Percentiles rank a stretch among this genome's conserved stretches.
These are phyloP conservation scores for Chimonanthus praecox DNA, from an alignment of 164 flowering plant genomes.

Conservation along the genomic window DNA sequence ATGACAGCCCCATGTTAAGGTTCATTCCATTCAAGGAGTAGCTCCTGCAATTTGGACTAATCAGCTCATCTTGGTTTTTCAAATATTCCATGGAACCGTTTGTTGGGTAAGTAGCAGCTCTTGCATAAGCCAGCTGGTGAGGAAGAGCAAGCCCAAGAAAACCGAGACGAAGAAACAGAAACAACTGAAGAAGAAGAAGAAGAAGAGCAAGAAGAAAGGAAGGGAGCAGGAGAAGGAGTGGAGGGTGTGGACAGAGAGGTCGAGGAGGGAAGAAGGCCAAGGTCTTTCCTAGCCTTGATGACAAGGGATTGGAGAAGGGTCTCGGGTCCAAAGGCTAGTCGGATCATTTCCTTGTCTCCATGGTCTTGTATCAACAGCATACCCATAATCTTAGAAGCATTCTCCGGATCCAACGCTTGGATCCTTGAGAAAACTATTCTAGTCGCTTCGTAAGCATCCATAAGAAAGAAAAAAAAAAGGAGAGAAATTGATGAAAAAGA, in stretches of 20 bases:
- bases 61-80: conserved; percentile 29
- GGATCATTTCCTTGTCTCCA: conserved; percentile 90
- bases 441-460: conserved; percentile 93
- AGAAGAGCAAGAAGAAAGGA: conserved; percentile 17
- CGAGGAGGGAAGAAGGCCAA: conserved; percentile 29
- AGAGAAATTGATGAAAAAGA: no score
- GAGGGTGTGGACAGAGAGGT: conserved; percentile 39
- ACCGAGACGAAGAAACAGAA: conserved; percentile 17
- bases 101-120: conserved; percentile 17
- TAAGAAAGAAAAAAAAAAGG: conserved; percentile 14
- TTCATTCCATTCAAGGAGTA: conserved; percentile 33
- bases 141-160: conserved; percentile 17
- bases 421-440: conserved; percentile 74
- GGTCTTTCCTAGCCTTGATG: conserved; percentile 55
- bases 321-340: conserved; percentile 91
- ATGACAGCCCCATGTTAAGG: background rate
- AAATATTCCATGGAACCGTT: conserved; percentile 12
- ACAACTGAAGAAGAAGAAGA: conserved; percentile 16
- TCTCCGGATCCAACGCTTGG: conserved; percentile 76
- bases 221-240: conserved; percentile 40
- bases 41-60: conserved; percentile 7
- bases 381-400: conserved; percentile 90
- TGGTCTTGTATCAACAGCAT: conserved; percentile 78
- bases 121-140: background rate
- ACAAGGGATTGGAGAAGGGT: conserved; percentile 61